These are phyloP conservation scores for Annulohypoxylon moriforme DNA, from an alignment of 495 filamentous ascomycete species.

Conservation along the genomic window DNA sequence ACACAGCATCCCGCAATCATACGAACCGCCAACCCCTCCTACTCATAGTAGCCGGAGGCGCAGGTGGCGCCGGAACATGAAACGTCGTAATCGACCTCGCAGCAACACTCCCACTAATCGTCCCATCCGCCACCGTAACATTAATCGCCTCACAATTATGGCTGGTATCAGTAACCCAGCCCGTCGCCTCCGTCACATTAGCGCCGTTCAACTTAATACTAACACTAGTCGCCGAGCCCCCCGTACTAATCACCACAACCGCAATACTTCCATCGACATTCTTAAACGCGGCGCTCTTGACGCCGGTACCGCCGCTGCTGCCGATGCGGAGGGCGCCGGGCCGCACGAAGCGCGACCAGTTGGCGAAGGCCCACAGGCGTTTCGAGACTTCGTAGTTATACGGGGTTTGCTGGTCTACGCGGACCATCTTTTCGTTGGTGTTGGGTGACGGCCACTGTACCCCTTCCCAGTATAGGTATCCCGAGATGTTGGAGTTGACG, in stretches of 20 bases:
- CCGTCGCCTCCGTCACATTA: constrained; percentile 42
- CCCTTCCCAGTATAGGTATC: constrained; percentile 68
- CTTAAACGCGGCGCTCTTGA: constrained; percentile 61
- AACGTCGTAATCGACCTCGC: constrained; percentile 53
- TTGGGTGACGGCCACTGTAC: constrained; percentile 59
- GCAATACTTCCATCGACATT: constrained; percentile 63
- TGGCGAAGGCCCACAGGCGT: constrained; percentile 67
- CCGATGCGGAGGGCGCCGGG: constrained; percentile 60
- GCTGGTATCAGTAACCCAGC: constrained; percentile 53
- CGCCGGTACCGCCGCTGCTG: constrained; percentile 45
- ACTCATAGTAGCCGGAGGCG: constrained; percentile 2
- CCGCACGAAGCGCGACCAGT: constrained; percentile 61
- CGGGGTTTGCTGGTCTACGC: constrained; percentile 53
- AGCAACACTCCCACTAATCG: constrained; percentile 52
- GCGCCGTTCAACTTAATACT: constrained; percentile 45
- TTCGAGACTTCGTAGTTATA: constrained; percentile 55
- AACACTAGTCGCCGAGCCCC: constrained; percentile 45
- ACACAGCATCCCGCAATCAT: not conserved
- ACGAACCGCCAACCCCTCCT: constrained; percentile 19
- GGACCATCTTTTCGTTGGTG: constrained; percentile 61
- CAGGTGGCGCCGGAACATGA: constrained; percentile 41
- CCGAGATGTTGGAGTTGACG: constrained; percentile 57
- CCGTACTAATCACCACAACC: constrained; percentile 61
- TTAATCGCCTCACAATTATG: constrained; percentile 49
- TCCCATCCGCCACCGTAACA: constrained; percentile 48